phyloP scores from a whole-genome alignment of 2,329 filamentous ascomycete species.

The Diaporthe citri region DNA sequence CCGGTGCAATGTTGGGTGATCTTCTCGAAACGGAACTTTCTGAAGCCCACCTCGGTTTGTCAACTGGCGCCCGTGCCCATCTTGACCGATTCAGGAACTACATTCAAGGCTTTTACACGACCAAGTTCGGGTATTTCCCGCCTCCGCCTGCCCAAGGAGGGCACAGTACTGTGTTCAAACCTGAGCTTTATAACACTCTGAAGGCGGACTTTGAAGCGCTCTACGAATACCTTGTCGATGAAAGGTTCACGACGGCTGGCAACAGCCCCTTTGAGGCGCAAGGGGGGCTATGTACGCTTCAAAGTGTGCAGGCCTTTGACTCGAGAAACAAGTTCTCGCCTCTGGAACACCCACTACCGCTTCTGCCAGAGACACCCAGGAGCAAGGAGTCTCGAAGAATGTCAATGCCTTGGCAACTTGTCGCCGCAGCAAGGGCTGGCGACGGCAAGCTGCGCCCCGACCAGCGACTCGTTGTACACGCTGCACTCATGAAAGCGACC shows the following conservation, averaged over 20 bases:
- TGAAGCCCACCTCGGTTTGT: constrained; percentile 73
- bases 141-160: constrained; percentile 61
- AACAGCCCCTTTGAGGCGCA: constrained; percentile 66
- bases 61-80: constrained; percentile 71
- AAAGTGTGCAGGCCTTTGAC: constrained; percentile 78
- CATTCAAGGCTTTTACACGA: constrained; percentile 74
- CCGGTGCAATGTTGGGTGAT: constrained; percentile 68
- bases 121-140: constrained; percentile 79
- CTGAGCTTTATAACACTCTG: constrained; percentile 71
- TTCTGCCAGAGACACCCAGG: constrained; percentile 65
- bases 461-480: constrained; percentile 62
- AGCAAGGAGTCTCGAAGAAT: constrained; percentile 39
- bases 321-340: constrained; percentile 68
- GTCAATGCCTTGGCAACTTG: constrained; percentile 56
- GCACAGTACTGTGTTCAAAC: constrained; percentile 63
- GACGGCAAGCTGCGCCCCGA: constrained; percentile 60
- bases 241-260: constrained; percentile 61
- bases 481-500: constrained; percentile 65
- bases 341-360: constrained; percentile 75
- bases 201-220: constrained; percentile 77
- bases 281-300: constrained; percentile 78
- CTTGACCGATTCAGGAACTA: constrained; percentile 80
- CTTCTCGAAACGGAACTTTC: constrained; percentile 81
- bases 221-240: constrained; percentile 79
- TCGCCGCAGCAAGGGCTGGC: not conserved